These are phyloP conservation scores for Boletus tomentosulus DNA, from an alignment of 768 basidiomycete species.

Conservation along the genomic window DNA sequence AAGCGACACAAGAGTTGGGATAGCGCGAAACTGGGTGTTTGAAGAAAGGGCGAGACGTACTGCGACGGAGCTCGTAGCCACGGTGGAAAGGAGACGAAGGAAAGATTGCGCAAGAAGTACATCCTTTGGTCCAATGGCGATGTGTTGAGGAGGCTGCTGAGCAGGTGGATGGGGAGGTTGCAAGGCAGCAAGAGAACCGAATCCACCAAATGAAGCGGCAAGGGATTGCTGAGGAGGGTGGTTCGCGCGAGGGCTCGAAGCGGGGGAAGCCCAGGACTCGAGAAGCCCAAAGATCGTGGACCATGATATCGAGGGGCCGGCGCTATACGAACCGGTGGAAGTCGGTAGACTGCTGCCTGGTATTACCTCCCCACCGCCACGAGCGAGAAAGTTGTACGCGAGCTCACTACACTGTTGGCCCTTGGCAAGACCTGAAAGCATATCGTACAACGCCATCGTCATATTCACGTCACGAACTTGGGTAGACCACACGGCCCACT, in stretches of 20 bases:
- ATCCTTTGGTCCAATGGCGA: conserved; percentile 61
- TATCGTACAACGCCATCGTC: conserved; percentile 81
- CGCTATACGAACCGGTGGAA: conserved; percentile 33
- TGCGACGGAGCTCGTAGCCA: conserved; percentile 68
- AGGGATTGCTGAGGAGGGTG: conserved; percentile 43
- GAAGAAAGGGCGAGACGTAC: conserved; percentile 76
- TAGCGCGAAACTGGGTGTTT: conserved; percentile 75
- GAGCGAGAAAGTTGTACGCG: conserved; percentile 84
- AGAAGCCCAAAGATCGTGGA: conserved; percentile 66
- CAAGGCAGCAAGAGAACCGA: conserved; percentile 26
- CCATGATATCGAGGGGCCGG: conserved; percentile 72
- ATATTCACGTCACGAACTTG: conserved; percentile 68
- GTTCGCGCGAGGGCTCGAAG: conserved; percentile 43
- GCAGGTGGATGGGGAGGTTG: conserved; percentile 29
- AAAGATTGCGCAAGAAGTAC: conserved; percentile 77
- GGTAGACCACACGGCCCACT: conserved; percentile 88
- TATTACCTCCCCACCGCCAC: conserved; percentile 67
- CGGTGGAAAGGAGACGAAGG: conserved; percentile 72
- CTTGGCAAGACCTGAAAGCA: conserved; percentile 79
- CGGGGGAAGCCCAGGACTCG: conserved; percentile 67
- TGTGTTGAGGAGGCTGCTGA: conserved; percentile 39
- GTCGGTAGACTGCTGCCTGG: conserved; percentile 51
- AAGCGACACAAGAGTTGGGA: conserved; percentile 74
- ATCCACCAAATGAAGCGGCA: conserved; percentile 27
- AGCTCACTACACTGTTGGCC: conserved; percentile 83